A percentile compares a stretch with the other conserved stretches of the same genome.
Evolutionary conservation across 768 basidiomycete genomes (phyloP).

Genomic region (Tricholoma saponaceum): DNA sequence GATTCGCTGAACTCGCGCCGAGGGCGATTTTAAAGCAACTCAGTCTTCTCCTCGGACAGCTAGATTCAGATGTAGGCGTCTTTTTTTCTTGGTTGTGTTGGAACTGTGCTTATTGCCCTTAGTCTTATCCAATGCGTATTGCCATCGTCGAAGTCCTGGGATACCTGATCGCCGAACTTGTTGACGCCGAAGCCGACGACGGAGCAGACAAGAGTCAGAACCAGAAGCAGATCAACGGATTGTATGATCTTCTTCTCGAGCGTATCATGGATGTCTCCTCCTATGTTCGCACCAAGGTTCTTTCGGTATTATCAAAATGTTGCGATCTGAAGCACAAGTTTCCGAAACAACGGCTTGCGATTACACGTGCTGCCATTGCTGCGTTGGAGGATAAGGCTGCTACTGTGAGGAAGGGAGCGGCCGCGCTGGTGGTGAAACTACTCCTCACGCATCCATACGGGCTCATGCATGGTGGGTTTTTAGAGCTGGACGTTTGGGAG

Average conservation of each 20-base stretch:
- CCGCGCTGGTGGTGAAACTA: constrained; percentile 68
- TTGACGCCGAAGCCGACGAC: constrained; percentile 43
- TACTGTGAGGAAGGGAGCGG: constrained; percentile 81
- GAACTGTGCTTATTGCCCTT: constrained; percentile 2
- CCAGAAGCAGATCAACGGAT: constrained; percentile 71
- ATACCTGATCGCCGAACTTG: constrained; percentile 77
- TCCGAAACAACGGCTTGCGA: constrained; percentile 76
- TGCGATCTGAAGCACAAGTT: constrained; percentile 77
- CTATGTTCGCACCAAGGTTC: constrained; percentile 89
- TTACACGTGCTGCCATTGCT: constrained; percentile 72
- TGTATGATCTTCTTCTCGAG: constrained; percentile 82
- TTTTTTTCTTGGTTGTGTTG: neutral
- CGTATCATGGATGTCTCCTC: constrained; percentile 86
- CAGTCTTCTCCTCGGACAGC: constrained; percentile 73
- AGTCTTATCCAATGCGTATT: constrained; percentile 97
- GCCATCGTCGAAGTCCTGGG: constrained; percentile 91
- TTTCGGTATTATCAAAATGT: constrained; percentile 69
- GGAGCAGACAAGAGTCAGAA: constrained; percentile 30
- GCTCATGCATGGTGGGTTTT: constrained; percentile 73
- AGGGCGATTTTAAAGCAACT: constrained; percentile 86
- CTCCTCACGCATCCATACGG: constrained; percentile 89
- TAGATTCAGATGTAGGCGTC: constrained; percentile 83
- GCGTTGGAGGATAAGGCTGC: constrained; percentile 89
- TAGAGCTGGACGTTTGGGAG: constrained; percentile 73
- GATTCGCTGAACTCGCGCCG: constrained; percentile 76